A percentile compares a stretch with the other conserved stretches of the same genome.
Conservation (phyloP, 2,329 filamentous ascomycete species). For the Talaromyces sp. region DNA sequence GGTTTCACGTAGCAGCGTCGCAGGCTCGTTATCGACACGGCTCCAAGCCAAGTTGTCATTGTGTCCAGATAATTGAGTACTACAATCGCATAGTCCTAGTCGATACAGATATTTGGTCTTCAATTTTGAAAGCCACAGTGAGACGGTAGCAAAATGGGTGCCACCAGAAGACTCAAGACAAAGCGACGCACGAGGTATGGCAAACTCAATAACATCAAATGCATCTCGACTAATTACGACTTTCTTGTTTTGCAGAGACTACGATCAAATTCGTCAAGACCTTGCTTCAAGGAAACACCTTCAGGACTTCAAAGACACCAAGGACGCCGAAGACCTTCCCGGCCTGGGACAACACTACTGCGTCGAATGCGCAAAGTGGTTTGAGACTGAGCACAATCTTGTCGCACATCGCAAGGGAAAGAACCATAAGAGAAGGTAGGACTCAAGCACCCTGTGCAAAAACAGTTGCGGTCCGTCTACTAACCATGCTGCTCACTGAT, state of each 20-base stretch:
- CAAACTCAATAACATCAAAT: not conserved
- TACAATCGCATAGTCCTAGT: not conserved
- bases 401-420: constrained; percentile 77
- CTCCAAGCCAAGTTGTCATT: not conserved
- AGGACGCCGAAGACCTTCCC: constrained; percentile 80
- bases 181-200: constrained; percentile 64
- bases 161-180: constrained; percentile 66
- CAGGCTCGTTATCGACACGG: not conserved
- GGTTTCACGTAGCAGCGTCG: not conserved
- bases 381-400: constrained; percentile 77
- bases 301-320: constrained; percentile 69
- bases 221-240: not conserved
- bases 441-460: not conserved
- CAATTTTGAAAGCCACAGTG: not conserved
- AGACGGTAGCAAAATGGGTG: constrained; percentile 56
- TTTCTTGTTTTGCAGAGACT: constrained; percentile 60
- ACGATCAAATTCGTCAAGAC: constrained; percentile 89
- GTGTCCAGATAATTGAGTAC: too few relatives aligned
- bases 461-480: not conserved
- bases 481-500: not conserved
- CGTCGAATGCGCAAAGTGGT: constrained; percentile 92
- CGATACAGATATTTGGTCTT: constrained; percentile 12
- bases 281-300: constrained; percentile 75
- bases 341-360: constrained; percentile 85
- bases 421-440: constrained; percentile 83